phyloP scores from a whole-genome alignment of 2,329 filamentous ascomycete genomes.

The Karstenula rhodostoma region DNA sequence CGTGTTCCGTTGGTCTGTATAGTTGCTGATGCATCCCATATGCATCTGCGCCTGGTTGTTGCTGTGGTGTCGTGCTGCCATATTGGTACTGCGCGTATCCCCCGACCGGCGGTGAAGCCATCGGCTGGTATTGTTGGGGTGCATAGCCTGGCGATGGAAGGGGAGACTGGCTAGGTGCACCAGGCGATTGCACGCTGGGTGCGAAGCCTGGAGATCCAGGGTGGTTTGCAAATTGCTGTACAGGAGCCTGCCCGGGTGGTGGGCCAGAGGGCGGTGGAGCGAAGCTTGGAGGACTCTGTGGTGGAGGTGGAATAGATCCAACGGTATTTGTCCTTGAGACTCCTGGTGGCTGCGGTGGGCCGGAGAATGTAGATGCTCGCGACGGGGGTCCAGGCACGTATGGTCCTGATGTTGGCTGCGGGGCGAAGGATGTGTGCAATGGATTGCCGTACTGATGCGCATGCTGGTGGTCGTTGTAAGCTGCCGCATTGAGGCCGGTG shows the following conservation, averaged over 20 bases:
- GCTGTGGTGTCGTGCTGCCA: slow-evolving; percentile 36
- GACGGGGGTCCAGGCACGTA: slow-evolving; percentile 55
- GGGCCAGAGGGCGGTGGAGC: slow-evolving; percentile 47
- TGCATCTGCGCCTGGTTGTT: slow-evolving; percentile 42
- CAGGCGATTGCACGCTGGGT: slow-evolving; percentile 38
- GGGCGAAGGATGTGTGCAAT: slow-evolving; percentile 43
- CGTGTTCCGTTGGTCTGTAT: slow-evolving; percentile 73
- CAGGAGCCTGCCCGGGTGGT: slow-evolving; percentile 36
- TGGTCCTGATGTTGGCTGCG: slow-evolving; percentile 43
- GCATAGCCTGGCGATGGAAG: slow-evolving; percentile 51
- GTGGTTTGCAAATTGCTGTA: slow-evolving; percentile 51
- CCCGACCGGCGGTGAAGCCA: slow-evolving; percentile 56
- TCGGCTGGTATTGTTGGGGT: slow-evolving; percentile 45
- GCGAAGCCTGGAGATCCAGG: slow-evolving; percentile 42
- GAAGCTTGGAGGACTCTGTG: slow-evolving; percentile 48
- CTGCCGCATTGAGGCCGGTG: slow-evolving; percentile 52
- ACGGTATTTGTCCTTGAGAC: slow-evolving; percentile 46
- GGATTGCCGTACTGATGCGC: slow-evolving; percentile 41
- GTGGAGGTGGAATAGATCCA: slow-evolving; percentile 46
- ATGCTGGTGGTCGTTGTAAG: slow-evolving; percentile 48
- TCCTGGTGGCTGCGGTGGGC: slow-evolving; percentile 32
- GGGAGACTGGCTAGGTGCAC: slow-evolving; percentile 37
- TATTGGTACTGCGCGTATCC: slow-evolving; percentile 67
- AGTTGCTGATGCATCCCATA: slow-evolving; percentile 73
- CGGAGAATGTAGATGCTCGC: slow-evolving; percentile 45